A percentile compares a stretch with the other conserved stretches of the same genome.
Evolutionary conservation across 2,329 filamentous ascomycete genomes (phyloP).

Genomic region (Venturia nashicola): DNA sequence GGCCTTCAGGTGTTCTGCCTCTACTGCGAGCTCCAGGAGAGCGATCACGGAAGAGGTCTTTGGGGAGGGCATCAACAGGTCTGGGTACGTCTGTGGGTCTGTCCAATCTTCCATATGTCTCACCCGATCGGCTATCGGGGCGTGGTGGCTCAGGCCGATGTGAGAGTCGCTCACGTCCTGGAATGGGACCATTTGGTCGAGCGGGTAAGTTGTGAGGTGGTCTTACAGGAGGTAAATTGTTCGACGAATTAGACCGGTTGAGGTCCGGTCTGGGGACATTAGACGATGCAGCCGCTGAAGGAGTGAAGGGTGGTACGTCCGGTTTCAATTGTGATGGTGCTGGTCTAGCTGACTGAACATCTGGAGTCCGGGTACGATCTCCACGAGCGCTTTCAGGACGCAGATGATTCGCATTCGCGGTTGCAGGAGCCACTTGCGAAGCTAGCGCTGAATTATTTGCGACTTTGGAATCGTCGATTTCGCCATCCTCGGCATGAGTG

Average conservation of each 20-base stretch:
- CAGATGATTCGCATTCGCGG: constrained; percentile 10
- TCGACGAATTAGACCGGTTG: constrained; percentile 16
- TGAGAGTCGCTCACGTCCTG: constrained; percentile 21
- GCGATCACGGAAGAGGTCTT: constrained; percentile 22
- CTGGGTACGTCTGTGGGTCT: constrained; percentile 23
- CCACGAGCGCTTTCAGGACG: constrained; percentile 6
- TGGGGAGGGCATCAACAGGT: constrained; percentile 12
- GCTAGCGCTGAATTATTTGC: constrained; percentile 8
- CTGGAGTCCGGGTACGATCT: not conserved
- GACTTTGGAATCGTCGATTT: constrained; percentile 51
- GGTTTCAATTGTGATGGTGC: not conserved
- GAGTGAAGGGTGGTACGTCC: not conserved
- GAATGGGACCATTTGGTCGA: constrained; percentile 46
- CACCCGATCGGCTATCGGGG: constrained; percentile 16
- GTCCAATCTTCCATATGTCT: constrained; percentile 33
- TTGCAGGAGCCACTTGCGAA: constrained; percentile 13
- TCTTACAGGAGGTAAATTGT: constrained; percentile 18
- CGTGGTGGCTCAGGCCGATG: constrained; percentile 18
- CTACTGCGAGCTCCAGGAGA: constrained; percentile 28
- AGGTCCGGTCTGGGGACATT: constrained; percentile 16
- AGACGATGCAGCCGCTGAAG: constrained; percentile 6
- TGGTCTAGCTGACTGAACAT: not conserved
- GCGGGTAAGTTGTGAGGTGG: constrained; percentile 38
- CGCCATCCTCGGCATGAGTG: constrained; percentile 56
- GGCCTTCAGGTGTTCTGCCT: constrained; percentile 26